These are phyloP conservation scores for Xylariaceae sp. DNA, from an alignment of 2,329 filamentous ascomycete species.

Conservation along the genomic window DNA sequence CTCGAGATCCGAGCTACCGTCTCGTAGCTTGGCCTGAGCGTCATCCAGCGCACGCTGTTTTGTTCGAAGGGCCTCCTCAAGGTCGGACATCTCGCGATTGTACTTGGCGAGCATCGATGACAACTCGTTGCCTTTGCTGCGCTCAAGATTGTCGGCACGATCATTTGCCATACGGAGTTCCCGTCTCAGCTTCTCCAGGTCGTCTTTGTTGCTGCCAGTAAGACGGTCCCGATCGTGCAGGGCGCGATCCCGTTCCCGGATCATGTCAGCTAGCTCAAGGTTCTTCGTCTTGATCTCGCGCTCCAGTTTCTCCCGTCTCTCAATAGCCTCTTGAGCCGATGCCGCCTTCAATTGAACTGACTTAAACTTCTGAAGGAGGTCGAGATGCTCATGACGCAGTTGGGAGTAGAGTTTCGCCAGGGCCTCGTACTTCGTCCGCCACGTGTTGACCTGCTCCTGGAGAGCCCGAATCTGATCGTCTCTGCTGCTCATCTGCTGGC, in stretches of 20 bases:
- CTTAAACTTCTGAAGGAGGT: constrained; percentile 94
- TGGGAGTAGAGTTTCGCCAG: constrained; percentile 96
- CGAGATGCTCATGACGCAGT: constrained; percentile 87
- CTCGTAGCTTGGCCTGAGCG: constrained; percentile 65
- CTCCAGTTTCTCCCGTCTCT: constrained; percentile 88
- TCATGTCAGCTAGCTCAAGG: constrained; percentile 97
- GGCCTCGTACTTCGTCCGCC: constrained; percentile 94
- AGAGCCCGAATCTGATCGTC: constrained; percentile 90
- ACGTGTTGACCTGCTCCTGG: constrained; percentile 96
- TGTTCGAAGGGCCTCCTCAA: constrained; percentile 83
- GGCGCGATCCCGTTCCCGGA: constrained; percentile 87
- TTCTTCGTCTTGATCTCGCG: constrained; percentile 99
- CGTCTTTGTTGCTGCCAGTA: constrained; percentile 82
- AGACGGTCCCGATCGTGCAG: constrained; percentile 86
- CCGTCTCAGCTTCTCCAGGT: constrained; percentile 87
- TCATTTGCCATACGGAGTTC: constrained; percentile 90
- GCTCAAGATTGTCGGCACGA: constrained; percentile 83
- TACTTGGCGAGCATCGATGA: constrained; percentile 93
- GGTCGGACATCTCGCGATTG: constrained; percentile 92
- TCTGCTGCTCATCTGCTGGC: constrained; percentile 78
- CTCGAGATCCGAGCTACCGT: constrained; percentile 81
- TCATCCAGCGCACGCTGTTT: constrained; percentile 87
- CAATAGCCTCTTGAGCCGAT: constrained; percentile 94
- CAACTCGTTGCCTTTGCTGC: constrained; percentile 88
- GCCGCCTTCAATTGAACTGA: constrained; percentile 91